Evolutionary conservation across 306 rosid genomes (phyloP), one percentile per base, ranked within the genome.

Genomic region (Erythrophleum fordii): DNA sequence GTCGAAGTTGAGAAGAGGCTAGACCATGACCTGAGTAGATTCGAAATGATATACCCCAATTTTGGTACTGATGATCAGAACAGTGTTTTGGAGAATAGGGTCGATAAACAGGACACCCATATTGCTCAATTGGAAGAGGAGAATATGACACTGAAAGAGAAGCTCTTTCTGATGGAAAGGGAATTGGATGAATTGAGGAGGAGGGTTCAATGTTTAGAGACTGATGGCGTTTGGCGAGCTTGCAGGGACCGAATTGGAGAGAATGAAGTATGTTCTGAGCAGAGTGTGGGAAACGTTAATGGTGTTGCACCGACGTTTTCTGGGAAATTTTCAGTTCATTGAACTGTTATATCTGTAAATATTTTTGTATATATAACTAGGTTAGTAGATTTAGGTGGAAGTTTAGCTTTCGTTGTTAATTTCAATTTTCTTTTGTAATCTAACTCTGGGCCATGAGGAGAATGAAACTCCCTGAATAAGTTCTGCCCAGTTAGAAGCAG

Each of bases 51-150:
- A 35, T 82, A 78, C 67, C 95, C 93, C 11, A 89, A 73, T 53
- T 89, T 66, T 20, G 77, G 59, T 17, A 89, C 87, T 34, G 90
- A 81, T 5, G 95, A 88, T 74, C 82, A 83, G 35, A 87, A 87
- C 28, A 89, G 78, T 25, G 85, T 75, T 55, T 64, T 94, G 88
- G 95, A 90, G 79, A 92, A 87, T 34, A 80, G 90, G 58, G 95
- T 94, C n/a, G 91, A 89, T 81, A 92, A 89, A 77, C 97, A 94
- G 78, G 95, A 84, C 58, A 53, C 85, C 0, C 95, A 85, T 35
- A 90, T 94, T n/a, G 90, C 92, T 0, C 88, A 85, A 41, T 74
- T 94, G 77, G 95, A 89, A 85, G 97, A 87, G 31, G 94, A 94
- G 72, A 92, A 92, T 78, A 67, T 90, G 80, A 84, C 87, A 0